These are phyloP conservation scores for Yarrowia galli DNA, from an alignment of 1,139 yeast species.

Conservation along the genomic window DNA sequence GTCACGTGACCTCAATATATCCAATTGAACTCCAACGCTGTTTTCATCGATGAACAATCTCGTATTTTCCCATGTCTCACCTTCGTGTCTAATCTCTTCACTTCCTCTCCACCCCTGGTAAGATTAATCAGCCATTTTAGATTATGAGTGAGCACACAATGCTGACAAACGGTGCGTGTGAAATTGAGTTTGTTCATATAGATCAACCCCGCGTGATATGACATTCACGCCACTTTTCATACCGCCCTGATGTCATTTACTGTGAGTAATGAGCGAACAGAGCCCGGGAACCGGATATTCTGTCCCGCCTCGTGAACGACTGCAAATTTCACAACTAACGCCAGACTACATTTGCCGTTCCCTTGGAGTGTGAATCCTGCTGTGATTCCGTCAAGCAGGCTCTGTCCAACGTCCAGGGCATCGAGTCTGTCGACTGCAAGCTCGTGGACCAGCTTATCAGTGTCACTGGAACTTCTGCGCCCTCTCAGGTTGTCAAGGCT, in stretches of 20 bases:
- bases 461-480: conserved; percentile 71
- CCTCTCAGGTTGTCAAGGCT: conserved; percentile 69
- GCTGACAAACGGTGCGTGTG: conserved; percentile 22
- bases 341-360: conserved; percentile 67
- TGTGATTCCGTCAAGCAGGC: conserved; percentile 62
- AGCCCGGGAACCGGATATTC: neutral
- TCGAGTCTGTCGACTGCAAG: conserved; percentile 60
- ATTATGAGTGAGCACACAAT: conserved; percentile 10
- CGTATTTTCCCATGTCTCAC: neutral
- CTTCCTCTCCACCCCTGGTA: neutral
- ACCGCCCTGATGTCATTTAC: conserved; percentile 33
- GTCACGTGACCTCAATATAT: too few relatives aligned
- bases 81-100: neutral
- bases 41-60: too few relatives aligned
- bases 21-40: too few relatives aligned
- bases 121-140: neutral
- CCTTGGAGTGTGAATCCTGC: conserved; percentile 75
- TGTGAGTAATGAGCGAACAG: conserved; percentile 18
- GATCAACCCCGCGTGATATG: conserved; percentile 31
- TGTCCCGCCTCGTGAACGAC: neutral
- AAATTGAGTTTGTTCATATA: conserved; percentile 27
- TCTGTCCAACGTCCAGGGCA: conserved; percentile 54
- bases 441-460: conserved; percentile 64
- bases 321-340: neutral
- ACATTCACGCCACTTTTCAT: conserved; percentile 18